Percentiles rank a stretch among this genome's conserved stretches.
phyloP scores from a whole-genome alignment of 1,284 basidiomycete species.

The Apiotrichum sp. region DNA sequence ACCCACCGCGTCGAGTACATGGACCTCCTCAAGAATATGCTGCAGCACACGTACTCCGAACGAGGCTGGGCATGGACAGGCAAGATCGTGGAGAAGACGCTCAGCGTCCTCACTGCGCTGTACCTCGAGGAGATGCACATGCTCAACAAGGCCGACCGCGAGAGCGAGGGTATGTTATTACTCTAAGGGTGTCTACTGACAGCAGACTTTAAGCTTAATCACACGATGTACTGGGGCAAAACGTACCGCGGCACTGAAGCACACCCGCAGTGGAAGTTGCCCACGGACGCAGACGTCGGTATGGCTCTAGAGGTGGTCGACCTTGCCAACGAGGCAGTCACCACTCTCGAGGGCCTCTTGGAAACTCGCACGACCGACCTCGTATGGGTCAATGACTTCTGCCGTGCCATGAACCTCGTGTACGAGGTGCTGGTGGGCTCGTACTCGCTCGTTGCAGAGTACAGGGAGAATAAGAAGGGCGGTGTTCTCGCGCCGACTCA shows the following conservation, averaged over 20 bases:
- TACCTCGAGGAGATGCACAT: conserved; percentile 79
- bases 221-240: conserved; percentile 77
- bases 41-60: conserved; percentile 79
- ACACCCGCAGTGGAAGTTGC: conserved; percentile 76
- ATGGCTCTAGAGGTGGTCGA: conserved; percentile 73
- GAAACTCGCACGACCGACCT: conserved; percentile 55
- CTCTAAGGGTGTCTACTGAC: no score
- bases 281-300: conserved; percentile 55
- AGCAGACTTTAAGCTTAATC: conserved; percentile 63
- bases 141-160: conserved; percentile 78
- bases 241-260: conserved; percentile 74
- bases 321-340: conserved; percentile 56
- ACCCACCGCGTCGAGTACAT: conserved; percentile 45
- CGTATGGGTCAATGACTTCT: conserved; percentile 85
- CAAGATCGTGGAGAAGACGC: conserved; percentile 67
- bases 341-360: conserved; percentile 62
- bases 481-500: conserved; percentile 28
- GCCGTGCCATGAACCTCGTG: conserved; percentile 57
- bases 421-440: conserved; percentile 33
- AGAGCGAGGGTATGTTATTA: conserved; percentile 49
- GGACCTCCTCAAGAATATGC: conserved; percentile 61
- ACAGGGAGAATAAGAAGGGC: conserved; percentile 34
- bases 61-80: conserved; percentile 80
- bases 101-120: conserved; percentile 68
- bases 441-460: conserved; percentile 41